Evolutionary conservation across 2,329 filamentous ascomycete species (phyloP).

Genomic region (Aspergillus eucalypticola): DNA sequence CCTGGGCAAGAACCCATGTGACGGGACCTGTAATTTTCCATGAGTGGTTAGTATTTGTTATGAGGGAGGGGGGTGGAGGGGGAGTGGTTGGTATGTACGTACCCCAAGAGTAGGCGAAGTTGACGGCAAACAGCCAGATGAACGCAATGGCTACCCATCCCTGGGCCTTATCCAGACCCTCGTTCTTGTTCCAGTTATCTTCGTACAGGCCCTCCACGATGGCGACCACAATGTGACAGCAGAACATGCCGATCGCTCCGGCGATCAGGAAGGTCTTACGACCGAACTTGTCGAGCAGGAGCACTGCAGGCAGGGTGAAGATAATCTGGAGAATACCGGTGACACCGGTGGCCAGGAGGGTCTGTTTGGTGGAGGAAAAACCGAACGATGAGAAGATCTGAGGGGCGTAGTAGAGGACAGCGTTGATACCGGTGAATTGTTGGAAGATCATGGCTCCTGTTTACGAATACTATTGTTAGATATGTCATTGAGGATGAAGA

Average conservation of each 20-base stretch:
- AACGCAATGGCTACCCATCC: constrained; percentile 66
- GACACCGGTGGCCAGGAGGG: constrained; percentile 30
- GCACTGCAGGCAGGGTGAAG: constrained; percentile 39
- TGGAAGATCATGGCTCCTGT: constrained; percentile 39
- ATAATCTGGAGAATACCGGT: constrained; percentile 36
- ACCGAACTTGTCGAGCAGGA: constrained; percentile 41
- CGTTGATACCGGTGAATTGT: constrained; percentile 55
- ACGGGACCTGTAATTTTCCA: constrained; percentile 29
- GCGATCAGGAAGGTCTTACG: constrained; percentile 38
- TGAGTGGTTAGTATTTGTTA: background rate
- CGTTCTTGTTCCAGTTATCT: constrained; percentile 52
- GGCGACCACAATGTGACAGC: constrained; percentile 70
- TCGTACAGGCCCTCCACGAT: constrained; percentile 50
- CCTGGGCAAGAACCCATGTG: constrained; percentile 56
- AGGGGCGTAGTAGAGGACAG: constrained; percentile 43
- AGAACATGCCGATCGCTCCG: constrained; percentile 68
- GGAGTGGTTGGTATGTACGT: constrained; percentile 5
- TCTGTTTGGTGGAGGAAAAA: constrained; percentile 26
- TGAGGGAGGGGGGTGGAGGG: background rate
- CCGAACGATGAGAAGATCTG: constrained; percentile 30
- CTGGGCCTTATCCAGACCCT: constrained; percentile 52
- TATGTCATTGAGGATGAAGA: background rate
- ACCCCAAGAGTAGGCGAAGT: constrained; percentile 43
- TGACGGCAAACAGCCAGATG: constrained; percentile 62
- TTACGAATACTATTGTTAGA: constrained; percentile 43